A percentile compares a stretch with the other conserved stretches of the same genome.
Conservation (phyloP, 2,329 filamentous ascomycete genomes). For the Stagonosporopsis tanaceti region DNA sequence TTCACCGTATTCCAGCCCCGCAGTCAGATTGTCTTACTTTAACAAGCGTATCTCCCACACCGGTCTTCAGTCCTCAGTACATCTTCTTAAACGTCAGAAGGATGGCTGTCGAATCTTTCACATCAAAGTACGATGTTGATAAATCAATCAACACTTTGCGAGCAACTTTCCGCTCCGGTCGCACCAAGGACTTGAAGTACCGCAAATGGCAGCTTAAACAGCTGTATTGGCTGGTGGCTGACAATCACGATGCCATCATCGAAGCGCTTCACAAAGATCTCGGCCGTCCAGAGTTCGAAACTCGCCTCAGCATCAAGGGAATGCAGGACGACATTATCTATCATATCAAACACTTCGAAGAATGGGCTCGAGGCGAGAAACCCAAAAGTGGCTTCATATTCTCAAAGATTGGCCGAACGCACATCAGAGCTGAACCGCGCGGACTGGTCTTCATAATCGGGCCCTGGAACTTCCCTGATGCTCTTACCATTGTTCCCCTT, state of each 20-base stretch:
- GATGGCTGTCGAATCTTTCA: not conserved
- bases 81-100: not conserved
- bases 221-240: conserved; percentile 7
- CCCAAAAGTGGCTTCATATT: not conserved
- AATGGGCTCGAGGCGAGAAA: not conserved
- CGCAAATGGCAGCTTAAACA: conserved; percentile 12
- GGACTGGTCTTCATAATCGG: conserved; percentile 2
- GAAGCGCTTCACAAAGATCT: conserved; percentile 1
- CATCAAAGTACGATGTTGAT: not conserved
- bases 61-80: not conserved
- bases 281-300: not conserved
- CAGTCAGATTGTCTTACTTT: not conserved
- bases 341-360: not conserved
- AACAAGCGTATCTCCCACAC: not conserved
- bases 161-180: not conserved
- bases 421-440: conserved; percentile 4
- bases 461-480: conserved; percentile 3
- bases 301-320: not conserved
- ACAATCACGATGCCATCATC: not conserved
- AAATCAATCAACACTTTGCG: not conserved
- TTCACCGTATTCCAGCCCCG: not conserved
- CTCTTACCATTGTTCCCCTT: not conserved
- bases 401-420: not conserved
- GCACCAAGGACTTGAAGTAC: conserved; percentile 3
- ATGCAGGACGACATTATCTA: not conserved